A percentile compares a stretch with the other conserved stretches of the same genome.
These are phyloP conservation scores for Vachellia collinsii DNA, from an alignment of 306 rosid species.

Conservation along the genomic window DNA sequence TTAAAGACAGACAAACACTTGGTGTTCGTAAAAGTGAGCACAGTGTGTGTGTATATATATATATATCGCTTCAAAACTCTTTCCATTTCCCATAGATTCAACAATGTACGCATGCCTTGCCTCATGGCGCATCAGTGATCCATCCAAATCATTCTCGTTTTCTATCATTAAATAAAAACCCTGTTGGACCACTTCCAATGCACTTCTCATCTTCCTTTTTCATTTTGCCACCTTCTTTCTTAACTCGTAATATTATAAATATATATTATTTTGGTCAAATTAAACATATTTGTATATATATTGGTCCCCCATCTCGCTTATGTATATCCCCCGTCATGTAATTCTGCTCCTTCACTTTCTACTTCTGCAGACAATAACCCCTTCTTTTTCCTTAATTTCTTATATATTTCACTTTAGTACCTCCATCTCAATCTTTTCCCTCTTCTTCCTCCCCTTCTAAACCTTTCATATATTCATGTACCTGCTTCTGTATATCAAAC, in stretches of 20 bases:
- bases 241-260: too few species aligned
- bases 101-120: slow-evolving; percentile 54
- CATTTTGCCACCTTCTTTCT: too few species aligned
- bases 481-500: too few species aligned
- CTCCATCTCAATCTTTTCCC: neutral
- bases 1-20: neutral
- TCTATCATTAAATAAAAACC: neutral
- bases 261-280: too few species aligned
- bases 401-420: neutral
- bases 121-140: slow-evolving; percentile 41
- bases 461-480: neutral
- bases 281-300: too few species aligned
- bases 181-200: too few species aligned
- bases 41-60: neutral
- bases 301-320: neutral
- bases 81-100: slow-evolving; percentile 38
- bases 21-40: slow-evolving; percentile 37
- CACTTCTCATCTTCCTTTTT: too few species aligned
- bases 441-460: neutral
- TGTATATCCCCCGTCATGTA: neutral
- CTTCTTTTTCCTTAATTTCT: neutral
- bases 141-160: slow-evolving; percentile 51
- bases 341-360: slow-evolving; percentile 8
- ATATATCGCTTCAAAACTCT: slow-evolving; percentile 5
- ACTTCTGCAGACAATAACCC: neutral